phyloP scores from a whole-genome alignment of 23 red algal genomes.

The Chondrus crispus region DNA sequence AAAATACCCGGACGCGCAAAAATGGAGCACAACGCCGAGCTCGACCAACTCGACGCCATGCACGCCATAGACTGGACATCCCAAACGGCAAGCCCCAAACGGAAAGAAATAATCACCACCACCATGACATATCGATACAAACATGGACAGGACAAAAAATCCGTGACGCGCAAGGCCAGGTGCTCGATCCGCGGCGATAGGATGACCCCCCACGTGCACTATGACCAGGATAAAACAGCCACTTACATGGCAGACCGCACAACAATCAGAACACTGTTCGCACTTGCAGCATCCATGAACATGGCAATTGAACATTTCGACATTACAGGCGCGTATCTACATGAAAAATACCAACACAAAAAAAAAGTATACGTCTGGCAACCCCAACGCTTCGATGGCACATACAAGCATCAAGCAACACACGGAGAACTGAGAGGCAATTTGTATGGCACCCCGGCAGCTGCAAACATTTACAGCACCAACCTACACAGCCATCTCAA shows the following conservation, averaged over 20 bases:
- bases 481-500: not conserved
- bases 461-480: not conserved
- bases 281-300: not conserved
- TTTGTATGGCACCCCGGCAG: conserved; percentile 2
- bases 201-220: not conserved
- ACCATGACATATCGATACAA: not conserved
- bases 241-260: not conserved
- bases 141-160: not conserved
- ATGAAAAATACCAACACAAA: not conserved
- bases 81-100: not conserved
- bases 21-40: not conserved
- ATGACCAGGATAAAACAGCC: not conserved
- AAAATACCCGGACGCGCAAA: not conserved
- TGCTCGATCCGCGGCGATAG: not conserved
- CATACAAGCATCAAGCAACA: not conserved
- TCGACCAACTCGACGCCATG: not conserved
- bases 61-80: not conserved
- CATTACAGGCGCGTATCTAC: not conserved
- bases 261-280: not conserved
- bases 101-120: not conserved
- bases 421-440: not conserved
- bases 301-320: conserved; percentile 8
- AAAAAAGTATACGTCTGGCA: not conserved
- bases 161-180: not conserved
- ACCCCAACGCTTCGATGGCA: not conserved